Percentiles rank a stretch among this genome's conserved stretches.
Evolutionary conservation across 306 rosid species (phyloP).

Genomic region (Macrotyloma uniflorum): DNA sequence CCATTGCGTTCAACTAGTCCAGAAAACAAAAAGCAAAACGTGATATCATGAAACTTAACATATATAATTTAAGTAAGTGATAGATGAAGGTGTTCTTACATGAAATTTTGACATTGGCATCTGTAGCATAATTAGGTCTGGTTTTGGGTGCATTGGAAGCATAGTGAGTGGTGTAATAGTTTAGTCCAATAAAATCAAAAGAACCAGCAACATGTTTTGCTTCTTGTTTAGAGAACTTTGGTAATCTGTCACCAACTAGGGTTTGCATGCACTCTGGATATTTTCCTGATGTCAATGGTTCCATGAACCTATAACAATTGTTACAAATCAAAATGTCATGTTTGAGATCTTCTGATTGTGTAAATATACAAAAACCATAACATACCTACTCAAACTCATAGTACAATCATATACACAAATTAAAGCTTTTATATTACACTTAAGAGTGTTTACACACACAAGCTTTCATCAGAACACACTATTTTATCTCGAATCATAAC

Average conservation of each 20-base stretch:
- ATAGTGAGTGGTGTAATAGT: slow-evolving; percentile 62
- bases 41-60: background rate
- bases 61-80: background rate
- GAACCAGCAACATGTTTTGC: slow-evolving; percentile 46
- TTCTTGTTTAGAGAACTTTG: slow-evolving; percentile 46
- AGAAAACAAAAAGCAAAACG: background rate
- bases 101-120: slow-evolving; percentile 37
- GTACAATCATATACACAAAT: too few species aligned
- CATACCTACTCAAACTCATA: too few species aligned
- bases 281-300: slow-evolving; percentile 55
- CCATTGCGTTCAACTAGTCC: slow-evolving; percentile 46
- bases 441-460: too few species aligned
- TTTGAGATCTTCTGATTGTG: too few species aligned
- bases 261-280: slow-evolving; percentile 61
- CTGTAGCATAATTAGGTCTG: slow-evolving; percentile 37
- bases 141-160: slow-evolving; percentile 36
- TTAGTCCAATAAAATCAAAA: slow-evolving; percentile 66
- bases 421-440: too few species aligned
- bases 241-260: slow-evolving; percentile 54
- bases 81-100: slow-evolving; percentile 32
- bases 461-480: too few species aligned
- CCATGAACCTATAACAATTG: slow-evolving; percentile 51
- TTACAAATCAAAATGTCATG: background rate
- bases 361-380: too few species aligned
- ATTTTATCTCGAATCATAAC: too few species aligned